Conservation (phyloP, 495 filamentous ascomycete genomes). For the Hypoxylon subgilvum region DNA sequence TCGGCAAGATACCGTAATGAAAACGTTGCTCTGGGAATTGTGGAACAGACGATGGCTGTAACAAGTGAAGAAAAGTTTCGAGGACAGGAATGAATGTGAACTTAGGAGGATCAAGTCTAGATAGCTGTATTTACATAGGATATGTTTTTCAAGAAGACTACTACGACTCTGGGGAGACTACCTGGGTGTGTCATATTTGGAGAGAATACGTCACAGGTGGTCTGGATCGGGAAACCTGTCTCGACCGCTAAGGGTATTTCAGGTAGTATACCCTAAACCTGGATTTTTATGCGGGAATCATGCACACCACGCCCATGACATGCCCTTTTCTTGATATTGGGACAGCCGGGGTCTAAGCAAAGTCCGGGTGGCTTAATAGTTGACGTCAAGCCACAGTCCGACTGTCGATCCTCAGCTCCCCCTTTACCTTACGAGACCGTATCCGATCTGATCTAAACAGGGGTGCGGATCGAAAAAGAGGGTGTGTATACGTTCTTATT, state of each 20-base stretch:
- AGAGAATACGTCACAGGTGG: constrained; percentile 22
- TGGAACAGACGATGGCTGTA: no score
- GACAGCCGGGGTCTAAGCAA: constrained; percentile 7
- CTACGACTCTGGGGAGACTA: no score
- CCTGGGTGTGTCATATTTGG: constrained; percentile 12
- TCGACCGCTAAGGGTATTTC: constrained; percentile 1
- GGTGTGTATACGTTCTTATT: constrained; percentile 25
- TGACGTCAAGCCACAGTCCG: constrained; percentile 31
- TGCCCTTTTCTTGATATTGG: constrained; percentile 5
- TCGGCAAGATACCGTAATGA: background rate
- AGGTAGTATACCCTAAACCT: constrained; percentile 1
- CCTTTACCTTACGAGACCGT: background rate
- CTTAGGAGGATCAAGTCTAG: no score
- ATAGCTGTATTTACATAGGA: constrained; percentile 31
- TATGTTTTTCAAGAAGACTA: no score
- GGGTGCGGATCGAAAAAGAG: background rate
- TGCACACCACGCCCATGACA: background rate
- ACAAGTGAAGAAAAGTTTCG: no score
- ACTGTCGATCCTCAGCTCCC: constrained; percentile 10
- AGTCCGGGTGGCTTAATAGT: constrained; percentile 21
- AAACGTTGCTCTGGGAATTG: no score
- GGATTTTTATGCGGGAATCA: constrained; percentile 27
- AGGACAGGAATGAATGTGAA: no score
- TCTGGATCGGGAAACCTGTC: constrained; percentile 20
- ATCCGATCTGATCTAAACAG: constrained; percentile 5